Evolutionary conservation across 1,284 basidiomycete genomes (phyloP), one percentile per base, ranked within the genome.

Genomic region (Exobasidium cylindrosporum): DNA sequence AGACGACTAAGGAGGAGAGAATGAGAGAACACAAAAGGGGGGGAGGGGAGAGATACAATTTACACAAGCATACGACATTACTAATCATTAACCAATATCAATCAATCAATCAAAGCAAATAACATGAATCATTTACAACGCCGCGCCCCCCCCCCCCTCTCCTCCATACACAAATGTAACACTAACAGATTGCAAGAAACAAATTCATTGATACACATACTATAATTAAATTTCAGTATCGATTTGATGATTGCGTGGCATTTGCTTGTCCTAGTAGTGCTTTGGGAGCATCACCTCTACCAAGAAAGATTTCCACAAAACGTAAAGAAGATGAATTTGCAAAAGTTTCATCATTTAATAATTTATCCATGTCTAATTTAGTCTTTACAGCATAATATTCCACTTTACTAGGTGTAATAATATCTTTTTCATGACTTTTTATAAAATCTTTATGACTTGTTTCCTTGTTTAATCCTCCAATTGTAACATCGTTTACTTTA

Each of bases 271-370:
- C 79, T 74, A 84, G 82, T 62, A 92, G 81, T 30, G 86, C 85
- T 46, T 83, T 80, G 1, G 90, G 90, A 0, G 89, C 89, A 79
- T 92, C 91, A 30, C 84, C 82, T 67, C 84, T 84, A 44, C 83
- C 84, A 88, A 92, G 90, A 62, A 88, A 82, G 7, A 92, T 84
- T 81, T 92, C 90, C 6, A 92, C 87, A 32, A 92, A 82, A 78
- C 90, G 88, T 58, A 90, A 87, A 76, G 84, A 84, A 53, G 85
- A 82, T 3, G 87, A 85, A 35, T 73, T 83, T 0, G 82, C 35
- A 23, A 92, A 91, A 7, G 81, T 74, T 0, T 80, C 65, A 70
- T 87, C 83, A 14, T 14, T 24, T 58, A 93, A 83, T 28, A 93
- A 83, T 7, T 76, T 78, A 30, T 86, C 83, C 29, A 93, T 82